phyloP scores from a whole-genome alignment of 495 filamentous ascomycete species.

The Annulohypoxylon maeteangense region DNA sequence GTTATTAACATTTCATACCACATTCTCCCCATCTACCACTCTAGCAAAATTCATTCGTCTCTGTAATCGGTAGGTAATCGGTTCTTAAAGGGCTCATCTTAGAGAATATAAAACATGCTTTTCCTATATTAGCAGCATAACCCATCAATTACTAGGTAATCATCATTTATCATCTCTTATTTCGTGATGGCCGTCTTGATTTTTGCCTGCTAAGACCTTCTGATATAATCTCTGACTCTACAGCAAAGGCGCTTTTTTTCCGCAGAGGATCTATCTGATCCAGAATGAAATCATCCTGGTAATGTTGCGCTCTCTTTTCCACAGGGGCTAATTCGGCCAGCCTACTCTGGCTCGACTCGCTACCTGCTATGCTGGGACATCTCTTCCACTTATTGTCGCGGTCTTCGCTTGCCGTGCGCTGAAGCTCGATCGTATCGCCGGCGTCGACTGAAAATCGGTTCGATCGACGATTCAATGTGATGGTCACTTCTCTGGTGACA shows the following conservation, averaged over 20 bases:
- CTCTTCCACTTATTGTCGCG: conserved; percentile 28
- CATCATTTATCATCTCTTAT: conserved; percentile 10
- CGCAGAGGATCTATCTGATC: conserved; percentile 36
- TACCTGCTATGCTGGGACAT: conserved; percentile 34
- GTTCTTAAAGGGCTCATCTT: too few species aligned
- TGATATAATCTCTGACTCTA: conserved; percentile 33
- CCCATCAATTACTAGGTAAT: too few species aligned
- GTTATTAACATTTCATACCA: too few species aligned
- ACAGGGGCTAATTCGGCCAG: conserved; percentile 17
- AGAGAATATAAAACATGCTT: too few species aligned
- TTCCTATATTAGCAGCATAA: too few species aligned
- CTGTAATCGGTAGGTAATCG: too few species aligned
- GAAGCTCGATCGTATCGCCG: conserved; percentile 24
- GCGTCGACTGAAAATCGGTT: conserved; percentile 30
- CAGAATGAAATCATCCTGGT: conserved; percentile 39
- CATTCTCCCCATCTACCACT: too few species aligned
- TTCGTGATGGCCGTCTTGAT: conserved; percentile 8
- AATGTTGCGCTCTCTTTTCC: conserved; percentile 30
- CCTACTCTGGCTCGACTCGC: conserved; percentile 35
- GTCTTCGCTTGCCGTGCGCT: conserved; percentile 20
- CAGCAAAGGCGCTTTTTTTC: conserved; percentile 15
- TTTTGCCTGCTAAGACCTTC: conserved; percentile 23
- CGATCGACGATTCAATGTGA: conserved; percentile 28
- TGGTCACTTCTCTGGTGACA: conserved; percentile 48
- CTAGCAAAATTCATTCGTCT: too few species aligned